Evolutionary conservation across 2,329 filamentous ascomycete genomes (phyloP), one percentile per base, ranked within the genome.

Genomic region (Saccharata proteae): DNA sequence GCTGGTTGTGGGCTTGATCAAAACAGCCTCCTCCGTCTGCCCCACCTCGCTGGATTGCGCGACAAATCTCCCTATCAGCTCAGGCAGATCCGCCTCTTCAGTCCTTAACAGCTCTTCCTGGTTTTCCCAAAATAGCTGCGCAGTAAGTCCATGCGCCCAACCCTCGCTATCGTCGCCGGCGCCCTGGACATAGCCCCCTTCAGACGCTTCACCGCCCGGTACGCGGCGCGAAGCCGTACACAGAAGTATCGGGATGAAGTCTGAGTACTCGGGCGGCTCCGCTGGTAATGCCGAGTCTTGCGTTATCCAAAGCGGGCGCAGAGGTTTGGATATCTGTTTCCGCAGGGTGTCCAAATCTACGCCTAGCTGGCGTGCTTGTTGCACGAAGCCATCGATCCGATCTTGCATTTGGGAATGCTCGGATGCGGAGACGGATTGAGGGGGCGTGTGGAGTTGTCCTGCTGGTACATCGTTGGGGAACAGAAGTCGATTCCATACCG

Each of bases 101-200:
- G 77, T 69, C 0, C 53, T 53, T 13, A 92, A 59, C 8, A 96
- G 60, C 5, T 48, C 22, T 0, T 70, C 60, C 24, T 60, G 62
- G 43, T 93, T 64, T 2, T 55, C 55, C 90, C 90, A 98, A 57
- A 93, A 98, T 0, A 88, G 40, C 0, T 61, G 52, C 0, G 88
- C 74, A 1, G 81, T 90, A 11, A 96, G 67, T 0, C 83, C 84
- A 16, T 71, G 61, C 1, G 85, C 79, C 90, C 90, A 98, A 43
- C 82, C 83, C 62, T 98, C 90, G 9, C 80, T 83, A 52, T 98
- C 90, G 54, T 98, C 90, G 2, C 80, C 90, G 1, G 88, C 88
- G 30, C 90, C 90, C 57, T 96, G 90, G 37, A 98, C 79, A 49
- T 98, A 98, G 5, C 76, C 77, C 3, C 69, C 71, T 47, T 79